Conservation (phyloP, 2,329 filamentous ascomycete species). For the Clonostachys sp. region DNA sequence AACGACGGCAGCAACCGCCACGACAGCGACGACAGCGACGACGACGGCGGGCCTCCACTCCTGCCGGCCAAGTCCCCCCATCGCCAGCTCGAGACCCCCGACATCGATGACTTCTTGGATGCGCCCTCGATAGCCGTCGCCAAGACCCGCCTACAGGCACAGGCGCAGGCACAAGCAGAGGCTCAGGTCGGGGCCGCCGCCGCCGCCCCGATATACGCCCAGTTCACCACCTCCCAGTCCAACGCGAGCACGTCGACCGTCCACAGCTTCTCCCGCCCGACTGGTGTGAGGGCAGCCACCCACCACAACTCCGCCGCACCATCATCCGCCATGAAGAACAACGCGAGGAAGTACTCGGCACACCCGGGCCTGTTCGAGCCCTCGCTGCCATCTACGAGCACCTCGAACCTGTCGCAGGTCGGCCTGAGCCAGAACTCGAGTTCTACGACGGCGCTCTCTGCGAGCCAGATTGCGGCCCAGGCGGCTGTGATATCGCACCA, state of each 20-base stretch:
- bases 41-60: not conserved
- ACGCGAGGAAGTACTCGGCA: constrained; percentile 65
- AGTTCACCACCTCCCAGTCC: constrained; percentile 35
- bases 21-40: constrained; percentile 11
- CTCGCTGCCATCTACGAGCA: constrained; percentile 58
- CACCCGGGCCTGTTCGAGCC: constrained; percentile 76
- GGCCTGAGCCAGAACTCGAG: constrained; percentile 39
- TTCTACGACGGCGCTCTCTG: constrained; percentile 37
- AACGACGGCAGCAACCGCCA: constrained; percentile 6
- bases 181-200: constrained; percentile 15
- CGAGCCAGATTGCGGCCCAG: constrained; percentile 79
- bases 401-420: constrained; percentile 48
- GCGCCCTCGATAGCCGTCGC: constrained; percentile 32
- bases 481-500: constrained; percentile 68
- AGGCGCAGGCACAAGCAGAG: too few relatives aligned
- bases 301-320: constrained; percentile 19
- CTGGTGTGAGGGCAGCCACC: constrained; percentile 15
- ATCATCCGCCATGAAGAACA: constrained; percentile 26
- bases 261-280: constrained; percentile 56
- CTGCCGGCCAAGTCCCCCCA: constrained; percentile 18
- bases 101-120: constrained; percentile 16
- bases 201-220: constrained; percentile 41
- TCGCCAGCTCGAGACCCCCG: constrained; percentile 20
- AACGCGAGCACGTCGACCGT: constrained; percentile 40
- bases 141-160: constrained; percentile 36